Conservation (phyloP, 768 basidiomycete genomes). For the Lactarius psammicola region DNA sequence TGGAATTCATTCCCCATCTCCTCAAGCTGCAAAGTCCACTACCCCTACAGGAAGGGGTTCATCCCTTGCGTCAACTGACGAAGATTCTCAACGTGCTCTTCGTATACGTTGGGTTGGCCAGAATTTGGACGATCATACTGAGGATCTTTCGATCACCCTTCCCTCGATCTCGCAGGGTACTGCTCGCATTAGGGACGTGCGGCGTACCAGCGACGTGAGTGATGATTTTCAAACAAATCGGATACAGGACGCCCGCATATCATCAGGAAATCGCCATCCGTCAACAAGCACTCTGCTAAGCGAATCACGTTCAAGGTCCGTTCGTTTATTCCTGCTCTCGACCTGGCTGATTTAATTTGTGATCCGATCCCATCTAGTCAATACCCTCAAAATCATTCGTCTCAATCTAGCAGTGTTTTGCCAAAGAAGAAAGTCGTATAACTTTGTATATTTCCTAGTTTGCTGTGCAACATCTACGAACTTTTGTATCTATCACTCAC, state of each 20-base stretch:
- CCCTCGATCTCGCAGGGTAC: slow-evolving; percentile 5
- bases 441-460: slow-evolving; percentile 17
- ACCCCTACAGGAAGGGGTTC: slow-evolving; percentile 13
- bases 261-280: slow-evolving; percentile 1
- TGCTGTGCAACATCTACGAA: slow-evolving; percentile 12
- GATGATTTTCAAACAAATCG: slow-evolving; percentile 13
- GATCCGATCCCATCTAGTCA: not conserved
- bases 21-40: slow-evolving; percentile 12
- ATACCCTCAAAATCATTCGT: slow-evolving; percentile 10
- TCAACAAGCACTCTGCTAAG: slow-evolving; percentile 1
- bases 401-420: slow-evolving; percentile 17
- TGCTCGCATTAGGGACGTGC: not conserved
- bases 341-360: slow-evolving; percentile 6
- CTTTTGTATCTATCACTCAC: slow-evolving; percentile 25
- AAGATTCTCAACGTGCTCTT: slow-evolving; percentile 23
- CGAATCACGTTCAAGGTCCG: slow-evolving; percentile 21
- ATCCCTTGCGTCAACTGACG: not conserved
- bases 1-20: slow-evolving; percentile 45
- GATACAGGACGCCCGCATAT: slow-evolving; percentile 1
- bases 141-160: slow-evolving; percentile 3
- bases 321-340: not conserved
- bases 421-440: slow-evolving; percentile 19
- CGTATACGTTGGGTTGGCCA: slow-evolving; percentile 27
- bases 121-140: slow-evolving; percentile 12
- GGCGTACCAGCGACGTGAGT: not conserved